Evolutionary conservation across 345 rosid species (phyloP).

Genomic region (Fremontodendron californicum): DNA sequence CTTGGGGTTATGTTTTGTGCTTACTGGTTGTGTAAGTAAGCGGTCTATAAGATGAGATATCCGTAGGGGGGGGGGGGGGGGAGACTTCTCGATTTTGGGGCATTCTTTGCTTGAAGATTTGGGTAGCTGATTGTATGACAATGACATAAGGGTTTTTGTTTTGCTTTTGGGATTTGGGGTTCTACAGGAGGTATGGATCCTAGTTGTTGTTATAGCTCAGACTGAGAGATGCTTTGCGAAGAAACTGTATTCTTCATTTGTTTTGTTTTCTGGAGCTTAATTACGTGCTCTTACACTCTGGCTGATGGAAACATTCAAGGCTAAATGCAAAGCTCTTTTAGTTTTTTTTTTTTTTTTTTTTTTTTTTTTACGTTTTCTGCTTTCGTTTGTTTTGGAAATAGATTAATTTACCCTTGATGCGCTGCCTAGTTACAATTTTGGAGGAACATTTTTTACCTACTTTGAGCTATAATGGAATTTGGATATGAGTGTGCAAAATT

Average conservation of each 20-base stretch:
- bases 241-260: slow-evolving; percentile 31
- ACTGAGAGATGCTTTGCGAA: slow-evolving; percentile 31
- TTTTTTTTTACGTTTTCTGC: not conserved
- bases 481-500: not conserved
- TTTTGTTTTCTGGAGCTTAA: slow-evolving; percentile 35
- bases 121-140: slow-evolving; percentile 19
- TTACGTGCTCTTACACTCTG: slow-evolving; percentile 4
- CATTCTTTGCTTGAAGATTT: slow-evolving; percentile 42
- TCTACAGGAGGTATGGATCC: slow-evolving; percentile 24
- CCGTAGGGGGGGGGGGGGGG: not conserved
- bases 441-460: not conserved
- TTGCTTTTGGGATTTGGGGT: slow-evolving; percentile 14
- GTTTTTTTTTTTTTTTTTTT: no score
- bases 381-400: slow-evolving; percentile 7
- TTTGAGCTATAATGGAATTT: not conserved
- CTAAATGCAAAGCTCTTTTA: slow-evolving; percentile 29
- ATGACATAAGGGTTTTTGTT: slow-evolving; percentile 12
- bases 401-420: not conserved
- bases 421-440: not conserved
- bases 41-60: slow-evolving; percentile 21
- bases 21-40: slow-evolving; percentile 52
- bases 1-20: slow-evolving; percentile 17
- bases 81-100: slow-evolving; percentile 18
- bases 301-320: slow-evolving; percentile 35
- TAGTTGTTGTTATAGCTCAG: slow-evolving; percentile 26